These are phyloP conservation scores for Trematosphaeria pertusa DNA, from an alignment of 2,329 filamentous ascomycete species.

Conservation along the genomic window DNA sequence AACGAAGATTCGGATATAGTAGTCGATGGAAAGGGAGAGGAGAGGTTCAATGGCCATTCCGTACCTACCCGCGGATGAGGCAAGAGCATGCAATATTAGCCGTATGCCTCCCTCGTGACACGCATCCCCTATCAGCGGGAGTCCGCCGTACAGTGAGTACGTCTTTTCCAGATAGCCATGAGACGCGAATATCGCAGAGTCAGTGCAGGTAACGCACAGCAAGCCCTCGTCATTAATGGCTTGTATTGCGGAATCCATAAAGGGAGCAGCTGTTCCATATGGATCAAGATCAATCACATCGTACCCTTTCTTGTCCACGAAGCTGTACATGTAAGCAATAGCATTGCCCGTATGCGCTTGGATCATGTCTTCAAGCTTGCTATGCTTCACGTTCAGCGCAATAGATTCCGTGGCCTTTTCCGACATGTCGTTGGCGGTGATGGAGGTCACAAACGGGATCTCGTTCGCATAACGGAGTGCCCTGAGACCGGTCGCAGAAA, in stretches of 20 bases:
- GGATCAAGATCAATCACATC: conserved; percentile 97
- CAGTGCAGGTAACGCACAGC: conserved; percentile 94
- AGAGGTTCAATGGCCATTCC: conserved; percentile 89
- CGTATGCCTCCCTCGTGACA: conserved; percentile 91
- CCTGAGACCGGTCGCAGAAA: conserved; percentile 91
- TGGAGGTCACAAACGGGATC: conserved; percentile 79
- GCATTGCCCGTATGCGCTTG: conserved; percentile 81
- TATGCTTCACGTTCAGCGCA: conserved; percentile 83
- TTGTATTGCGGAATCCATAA: conserved; percentile 90
- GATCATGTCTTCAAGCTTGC: conserved; percentile 74
- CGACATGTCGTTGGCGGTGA: conserved; percentile 91
- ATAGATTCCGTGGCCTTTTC: conserved; percentile 80
- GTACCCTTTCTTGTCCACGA: conserved; percentile 68
- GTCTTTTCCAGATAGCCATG: conserved; percentile 94
- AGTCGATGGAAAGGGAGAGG: conserved; percentile 93
- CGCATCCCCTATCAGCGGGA: conserved; percentile 82
- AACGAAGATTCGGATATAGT: conserved; percentile 90
- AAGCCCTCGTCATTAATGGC: conserved; percentile 86
- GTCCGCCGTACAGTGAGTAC: conserved; percentile 90
- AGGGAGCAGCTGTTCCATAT: conserved; percentile 91
- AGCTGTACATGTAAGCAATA: conserved; percentile 86
- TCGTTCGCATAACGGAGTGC: conserved; percentile 92
- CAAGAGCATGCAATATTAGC: conserved; percentile 82
- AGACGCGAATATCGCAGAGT: conserved; percentile 93
- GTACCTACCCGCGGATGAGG: conserved; percentile 81